Percentiles rank a stretch among this genome's conserved stretches.
Evolutionary conservation across 805 yeast genomes (phyloP).

Genomic region (Wickerhamomyces bisporus): DNA sequence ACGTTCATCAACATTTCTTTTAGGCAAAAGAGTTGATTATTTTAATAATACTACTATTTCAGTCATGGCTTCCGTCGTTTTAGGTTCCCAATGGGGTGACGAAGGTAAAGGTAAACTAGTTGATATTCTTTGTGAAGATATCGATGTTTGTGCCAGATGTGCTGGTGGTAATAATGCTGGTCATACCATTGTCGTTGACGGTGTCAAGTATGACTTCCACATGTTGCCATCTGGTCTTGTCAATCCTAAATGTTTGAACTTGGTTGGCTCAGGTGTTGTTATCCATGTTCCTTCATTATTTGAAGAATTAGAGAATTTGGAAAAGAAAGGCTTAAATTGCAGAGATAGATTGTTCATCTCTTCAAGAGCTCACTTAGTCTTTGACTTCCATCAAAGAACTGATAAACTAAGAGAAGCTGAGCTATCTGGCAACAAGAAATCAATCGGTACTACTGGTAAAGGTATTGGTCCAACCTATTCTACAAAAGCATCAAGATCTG

Average conservation of each 20-base stretch:
- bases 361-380: constrained; percentile 92
- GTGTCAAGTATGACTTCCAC: constrained; percentile 91
- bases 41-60: too few species aligned
- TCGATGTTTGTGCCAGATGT: constrained; percentile 96
- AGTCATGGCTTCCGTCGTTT: constrained; percentile 67
- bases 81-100: constrained; percentile 99
- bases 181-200: constrained; percentile 92
- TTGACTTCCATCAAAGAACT: constrained; percentile 96
- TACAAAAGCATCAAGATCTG: constrained; percentile 94
- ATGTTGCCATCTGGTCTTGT: constrained; percentile 98
- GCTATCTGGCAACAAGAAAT: constrained; percentile 59
- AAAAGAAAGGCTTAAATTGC: constrained; percentile 66
- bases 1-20: constrained; percentile 11
- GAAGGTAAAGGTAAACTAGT: constrained; percentile 99
- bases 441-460: constrained; percentile 97
- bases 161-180: constrained; percentile 99
- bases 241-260: constrained; percentile 83
- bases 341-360: constrained; percentile 76
- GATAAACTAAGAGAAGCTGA: constrained; percentile 95
- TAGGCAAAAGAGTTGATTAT: constrained; percentile 1
- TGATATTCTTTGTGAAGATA: constrained; percentile 88
- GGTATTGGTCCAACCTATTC: constrained; percentile 99
- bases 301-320: constrained; percentile 75
- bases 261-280: constrained; percentile 95
- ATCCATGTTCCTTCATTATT: constrained; percentile 92